phyloP scores from a whole-genome alignment of 2,329 filamentous ascomycete genomes.

The Pseudogymnoascus sp. region DNA sequence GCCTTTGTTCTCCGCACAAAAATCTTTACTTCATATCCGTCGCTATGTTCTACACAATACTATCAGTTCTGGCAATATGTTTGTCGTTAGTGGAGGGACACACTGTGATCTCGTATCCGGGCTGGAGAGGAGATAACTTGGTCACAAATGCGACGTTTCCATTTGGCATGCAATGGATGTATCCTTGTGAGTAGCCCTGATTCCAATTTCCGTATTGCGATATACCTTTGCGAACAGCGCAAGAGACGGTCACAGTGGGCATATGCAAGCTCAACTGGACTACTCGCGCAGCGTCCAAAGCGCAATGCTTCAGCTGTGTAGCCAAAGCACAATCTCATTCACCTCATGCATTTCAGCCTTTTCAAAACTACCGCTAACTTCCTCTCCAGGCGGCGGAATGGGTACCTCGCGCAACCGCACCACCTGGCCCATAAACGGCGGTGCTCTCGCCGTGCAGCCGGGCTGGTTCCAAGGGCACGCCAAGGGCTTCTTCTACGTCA shows the following conservation, averaged over 20 bases:
- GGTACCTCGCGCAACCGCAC: slow-evolving; percentile 72
- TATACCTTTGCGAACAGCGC: background rate
- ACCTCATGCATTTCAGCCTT: background rate
- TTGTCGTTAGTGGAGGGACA: slow-evolving; percentile 34
- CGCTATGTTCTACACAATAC: background rate
- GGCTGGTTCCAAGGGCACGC: slow-evolving; percentile 92
- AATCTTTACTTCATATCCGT: background rate
- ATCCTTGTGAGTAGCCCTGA: slow-evolving; percentile 29
- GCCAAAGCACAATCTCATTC: background rate
- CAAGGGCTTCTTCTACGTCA: slow-evolving; percentile 79
- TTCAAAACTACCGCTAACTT: slow-evolving; percentile 11
- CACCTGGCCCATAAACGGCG: slow-evolving; percentile 81
- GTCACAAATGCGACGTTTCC: slow-evolving; percentile 30
- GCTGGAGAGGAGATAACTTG: slow-evolving; percentile 34
- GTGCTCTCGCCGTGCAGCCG: slow-evolving; percentile 82
- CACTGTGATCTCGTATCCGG: slow-evolving; percentile 33
- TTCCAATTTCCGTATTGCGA: background rate
- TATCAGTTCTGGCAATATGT: background rate
- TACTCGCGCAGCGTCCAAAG: background rate
- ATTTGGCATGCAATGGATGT: slow-evolving; percentile 33
- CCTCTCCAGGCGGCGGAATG: slow-evolving; percentile 69
- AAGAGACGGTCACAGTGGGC: background rate
- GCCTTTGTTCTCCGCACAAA: background rate
- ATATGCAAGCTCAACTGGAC: background rate
- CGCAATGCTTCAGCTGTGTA: background rate